Base-by-base conservation (phyloP, 2,329 filamentous ascomycete species). In the Ophiostoma quercus region DNA sequence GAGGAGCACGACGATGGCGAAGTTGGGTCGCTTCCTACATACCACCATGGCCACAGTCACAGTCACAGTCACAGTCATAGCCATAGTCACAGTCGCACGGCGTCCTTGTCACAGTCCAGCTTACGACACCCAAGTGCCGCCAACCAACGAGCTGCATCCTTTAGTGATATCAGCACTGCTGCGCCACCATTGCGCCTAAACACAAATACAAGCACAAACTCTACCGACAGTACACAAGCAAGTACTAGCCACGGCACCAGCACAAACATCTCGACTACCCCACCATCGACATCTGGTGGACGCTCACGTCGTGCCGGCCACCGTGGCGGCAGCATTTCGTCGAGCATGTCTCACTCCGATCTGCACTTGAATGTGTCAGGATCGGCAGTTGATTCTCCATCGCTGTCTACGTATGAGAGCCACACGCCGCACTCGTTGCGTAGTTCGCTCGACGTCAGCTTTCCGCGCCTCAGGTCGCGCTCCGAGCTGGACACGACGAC, bases 401-500 rank as follows among this genome's bases (percentile, higher is more conserved):
- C 71, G 68, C 72, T 70, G 73, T 72, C 72, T 69, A 43, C 6
- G 9, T 39, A 39, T 22, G 62, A 65, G 22, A 22, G 19, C 32
- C 62, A 65, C 9, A 39, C 29, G 39, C 47, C 37, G 47, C 65
- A n/a, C 74, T 72, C 85, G 1, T 77, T 89, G 6, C 86, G 87
- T 68, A 82, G 79, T 70, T 89, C 87, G 0, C 81, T 89, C 66
- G 87, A 90, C 8, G 77, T 80, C 71, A 82, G 82, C 32, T 88
- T 88, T 73, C 78, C 78, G 3, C 86, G 87, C 67, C 78, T 88
- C 5, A 85, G 87, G 72, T 85, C 84, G 67, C 84, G 85, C 72
- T 87, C 86, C 57, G 87, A 89, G 73, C 66, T 88, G 19, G 85
- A 88, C 75, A 82, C 84, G 6, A 81, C 79, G 14, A 81, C 81